Percentiles rank a stretch among this genome's conserved stretches.
Conservation (phyloP, 2,329 filamentous ascomycete genomes). For the Fusarium neocosmosporiellum region DNA sequence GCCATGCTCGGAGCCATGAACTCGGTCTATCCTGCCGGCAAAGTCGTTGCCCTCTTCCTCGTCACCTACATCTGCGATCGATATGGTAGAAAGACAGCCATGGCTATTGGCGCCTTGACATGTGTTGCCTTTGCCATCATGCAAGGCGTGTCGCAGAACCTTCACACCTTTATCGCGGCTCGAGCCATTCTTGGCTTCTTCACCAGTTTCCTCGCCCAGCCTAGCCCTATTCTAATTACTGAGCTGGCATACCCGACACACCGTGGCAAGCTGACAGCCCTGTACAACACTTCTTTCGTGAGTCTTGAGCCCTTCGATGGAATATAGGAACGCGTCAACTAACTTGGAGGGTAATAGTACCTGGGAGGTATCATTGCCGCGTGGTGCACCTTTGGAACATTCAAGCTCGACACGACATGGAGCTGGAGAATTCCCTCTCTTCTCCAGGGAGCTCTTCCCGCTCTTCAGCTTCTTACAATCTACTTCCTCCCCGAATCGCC, state of each 20-base stretch:
- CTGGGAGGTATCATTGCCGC: conserved; percentile 45
- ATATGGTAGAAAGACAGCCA: conserved; percentile 53
- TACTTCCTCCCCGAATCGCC: conserved; percentile 46
- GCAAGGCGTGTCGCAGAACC: conserved; percentile 45
- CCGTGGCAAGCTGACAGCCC: conserved; percentile 46
- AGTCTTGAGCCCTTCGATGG: background rate
- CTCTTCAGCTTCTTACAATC: conserved; percentile 38
- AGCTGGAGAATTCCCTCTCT: conserved; percentile 45
- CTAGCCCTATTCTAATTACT: conserved; percentile 48
- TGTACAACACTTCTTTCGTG: conserved; percentile 49
- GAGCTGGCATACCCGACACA: conserved; percentile 51
- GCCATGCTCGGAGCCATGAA: conserved; percentile 53
- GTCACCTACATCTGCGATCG: conserved; percentile 52
- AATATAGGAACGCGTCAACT: background rate
- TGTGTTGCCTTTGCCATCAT: conserved; percentile 47
- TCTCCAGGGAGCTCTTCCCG: conserved; percentile 38
- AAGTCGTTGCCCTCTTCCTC: conserved; percentile 51
- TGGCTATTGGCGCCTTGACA: conserved; percentile 49
- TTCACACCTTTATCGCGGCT: conserved; percentile 44
- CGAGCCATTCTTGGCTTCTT: conserved; percentile 49
- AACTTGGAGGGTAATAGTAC: conserved; percentile 25
- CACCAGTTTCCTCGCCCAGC: conserved; percentile 45
- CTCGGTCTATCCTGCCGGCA: conserved; percentile 52
- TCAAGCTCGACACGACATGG: conserved; percentile 36
- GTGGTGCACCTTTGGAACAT: conserved; percentile 45